Evolutionary conservation across 2,329 filamentous ascomycete species (phyloP).

Genomic region (Colletotrichum godetiae): DNA sequence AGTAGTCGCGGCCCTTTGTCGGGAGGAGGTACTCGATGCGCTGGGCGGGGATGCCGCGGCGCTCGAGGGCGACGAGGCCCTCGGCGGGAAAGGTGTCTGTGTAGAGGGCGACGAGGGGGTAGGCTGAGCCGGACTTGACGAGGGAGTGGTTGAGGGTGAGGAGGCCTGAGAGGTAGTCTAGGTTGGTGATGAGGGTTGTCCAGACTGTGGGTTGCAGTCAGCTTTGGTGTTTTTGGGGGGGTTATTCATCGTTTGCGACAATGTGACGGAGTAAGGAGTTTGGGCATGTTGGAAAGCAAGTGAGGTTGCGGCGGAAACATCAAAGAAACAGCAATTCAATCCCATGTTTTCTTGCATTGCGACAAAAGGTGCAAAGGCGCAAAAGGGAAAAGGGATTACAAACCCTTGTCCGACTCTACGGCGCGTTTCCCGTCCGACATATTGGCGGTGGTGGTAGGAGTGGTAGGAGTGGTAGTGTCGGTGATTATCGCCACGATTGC

Average conservation of each 20-base stretch:
- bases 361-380: not conserved
- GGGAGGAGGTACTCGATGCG: slow-evolving; percentile 80
- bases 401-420: slow-evolving; percentile 55
- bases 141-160: slow-evolving; percentile 85
- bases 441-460: not conserved
- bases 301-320: not conserved
- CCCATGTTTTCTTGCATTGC: not conserved
- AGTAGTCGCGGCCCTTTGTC: slow-evolving; percentile 72
- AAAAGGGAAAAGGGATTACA: not conserved
- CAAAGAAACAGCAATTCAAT: not conserved
- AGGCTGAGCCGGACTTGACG: slow-evolving; percentile 71
- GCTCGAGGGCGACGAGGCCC: slow-evolving; percentile 76
- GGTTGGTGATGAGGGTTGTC: slow-evolving; percentile 89
- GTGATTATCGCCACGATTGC: not conserved
- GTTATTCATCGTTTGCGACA: not conserved
- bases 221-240: not conserved
- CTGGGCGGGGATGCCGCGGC: slow-evolving; percentile 76
- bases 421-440: slow-evolving; percentile 42
- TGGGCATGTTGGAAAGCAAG: not conserved
- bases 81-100: slow-evolving; percentile 79
- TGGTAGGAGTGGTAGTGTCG: slow-evolving; percentile 2
- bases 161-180: slow-evolving; percentile 82
- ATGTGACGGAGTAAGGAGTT: not conserved
- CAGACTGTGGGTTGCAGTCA: slow-evolving; percentile 68
- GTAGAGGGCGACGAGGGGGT: slow-evolving; percentile 86